phyloP scores from a whole-genome alignment of 2,329 filamentous ascomycete species.

The Exutisphaerella laricina region DNA sequence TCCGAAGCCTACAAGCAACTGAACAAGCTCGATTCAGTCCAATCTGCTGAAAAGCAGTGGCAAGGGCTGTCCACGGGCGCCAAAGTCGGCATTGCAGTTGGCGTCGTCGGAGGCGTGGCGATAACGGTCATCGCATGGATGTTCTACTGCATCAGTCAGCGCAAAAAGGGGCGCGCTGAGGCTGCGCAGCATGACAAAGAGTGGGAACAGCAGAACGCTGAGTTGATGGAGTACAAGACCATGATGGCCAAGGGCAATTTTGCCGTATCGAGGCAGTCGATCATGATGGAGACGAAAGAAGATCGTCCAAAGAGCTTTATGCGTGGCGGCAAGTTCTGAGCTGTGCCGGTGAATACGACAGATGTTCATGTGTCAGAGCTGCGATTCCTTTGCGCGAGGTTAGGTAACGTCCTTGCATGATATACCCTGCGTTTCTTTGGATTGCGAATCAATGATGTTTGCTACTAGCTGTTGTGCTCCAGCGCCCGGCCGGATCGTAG shows the following conservation, averaged over 20 bases:
- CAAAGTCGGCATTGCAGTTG: conserved; percentile 46
- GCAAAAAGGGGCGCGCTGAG: conserved; percentile 47
- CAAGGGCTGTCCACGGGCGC: conserved; percentile 41
- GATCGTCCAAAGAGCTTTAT: background rate
- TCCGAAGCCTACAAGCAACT: conserved; percentile 28
- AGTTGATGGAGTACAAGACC: conserved; percentile 30
- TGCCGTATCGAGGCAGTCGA: conserved; percentile 18
- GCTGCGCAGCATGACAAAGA: conserved; percentile 43
- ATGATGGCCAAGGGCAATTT: conserved; percentile 29
- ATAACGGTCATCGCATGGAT: conserved; percentile 32
- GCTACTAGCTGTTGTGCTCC: too few relatives aligned
- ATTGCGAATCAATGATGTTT: too few relatives aligned
- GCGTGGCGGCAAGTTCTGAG: conserved; percentile 11
- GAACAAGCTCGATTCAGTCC: conserved; percentile 39
- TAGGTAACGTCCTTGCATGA: conserved; percentile 18
- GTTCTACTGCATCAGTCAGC: conserved; percentile 48
- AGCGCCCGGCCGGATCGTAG: too few relatives aligned
- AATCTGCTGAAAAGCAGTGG: conserved; percentile 41
- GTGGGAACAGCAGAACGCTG: conserved; percentile 38
- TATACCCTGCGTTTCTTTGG: too few relatives aligned
- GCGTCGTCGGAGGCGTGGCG: conserved; percentile 38
- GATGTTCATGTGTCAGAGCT: background rate
- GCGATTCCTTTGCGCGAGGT: background rate
- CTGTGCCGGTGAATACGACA: conserved; percentile 1
- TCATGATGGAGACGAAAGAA: conserved; percentile 14